These are phyloP conservation scores for Pleurotus tuoliensis DNA, from an alignment of 768 basidiomycete genomes.

Conservation along the genomic window DNA sequence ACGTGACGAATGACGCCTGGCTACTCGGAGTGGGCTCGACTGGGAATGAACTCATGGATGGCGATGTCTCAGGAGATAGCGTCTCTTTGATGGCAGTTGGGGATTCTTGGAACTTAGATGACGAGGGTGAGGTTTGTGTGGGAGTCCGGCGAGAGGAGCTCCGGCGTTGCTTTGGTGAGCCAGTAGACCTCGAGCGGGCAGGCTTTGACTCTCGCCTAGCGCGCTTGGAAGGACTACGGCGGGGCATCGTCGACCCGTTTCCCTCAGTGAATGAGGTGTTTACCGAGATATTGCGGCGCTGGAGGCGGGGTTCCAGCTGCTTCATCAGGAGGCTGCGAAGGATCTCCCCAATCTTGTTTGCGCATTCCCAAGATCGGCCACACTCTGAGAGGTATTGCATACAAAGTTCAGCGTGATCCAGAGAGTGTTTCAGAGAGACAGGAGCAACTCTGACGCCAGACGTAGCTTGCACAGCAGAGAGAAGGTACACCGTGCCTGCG, in stretches of 20 bases:
- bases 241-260: not conserved
- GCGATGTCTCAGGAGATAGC: not conserved
- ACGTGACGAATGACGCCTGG: not conserved
- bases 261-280: not conserved
- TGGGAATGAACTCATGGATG: conserved; percentile 1
- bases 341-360: conserved; percentile 44
- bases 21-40: not conserved
- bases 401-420: conserved; percentile 42
- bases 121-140: not conserved
- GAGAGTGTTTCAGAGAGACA: conserved; percentile 39
- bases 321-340: conserved; percentile 39
- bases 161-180: conserved; percentile 1
- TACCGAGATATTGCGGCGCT: conserved; percentile 22
- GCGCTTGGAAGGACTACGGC: not conserved
- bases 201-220: not conserved
- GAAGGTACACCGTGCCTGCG: conserved; percentile 55
- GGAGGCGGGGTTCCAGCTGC: conserved; percentile 37
- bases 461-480: conserved; percentile 51
- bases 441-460: conserved; percentile 42
- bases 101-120: not conserved
- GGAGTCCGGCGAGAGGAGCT: conserved; percentile 1
- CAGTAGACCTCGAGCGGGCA: not conserved
- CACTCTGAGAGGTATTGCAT: conserved; percentile 50
- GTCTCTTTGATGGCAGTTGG: not conserved
- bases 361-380: conserved; percentile 51